These are phyloP conservation scores for Claviceps humidiphila DNA, from an alignment of 2,329 filamentous ascomycete species.

Conservation along the genomic window DNA sequence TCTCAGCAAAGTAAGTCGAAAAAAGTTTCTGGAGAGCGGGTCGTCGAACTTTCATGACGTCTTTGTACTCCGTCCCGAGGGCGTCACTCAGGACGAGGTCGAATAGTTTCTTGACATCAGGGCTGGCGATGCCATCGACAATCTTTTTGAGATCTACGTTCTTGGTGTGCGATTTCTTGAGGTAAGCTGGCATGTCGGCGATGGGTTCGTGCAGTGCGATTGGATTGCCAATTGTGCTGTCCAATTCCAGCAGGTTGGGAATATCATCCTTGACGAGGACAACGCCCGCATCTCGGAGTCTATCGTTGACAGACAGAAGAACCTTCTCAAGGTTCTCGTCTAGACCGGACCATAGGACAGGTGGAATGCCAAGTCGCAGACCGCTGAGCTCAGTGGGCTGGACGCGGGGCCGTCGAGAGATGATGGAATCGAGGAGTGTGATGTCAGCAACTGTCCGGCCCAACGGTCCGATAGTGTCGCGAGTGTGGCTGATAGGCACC, in stretches of 20 bases:
- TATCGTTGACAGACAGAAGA: background rate
- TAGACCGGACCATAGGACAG: constrained; percentile 8
- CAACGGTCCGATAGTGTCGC: constrained; percentile 55
- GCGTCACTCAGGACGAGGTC: constrained; percentile 1
- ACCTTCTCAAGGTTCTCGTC: constrained; percentile 6
- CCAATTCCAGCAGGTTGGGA: constrained; percentile 6
- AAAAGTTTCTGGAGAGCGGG: constrained; percentile 9
- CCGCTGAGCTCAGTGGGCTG: constrained; percentile 1
- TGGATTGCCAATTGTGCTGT: constrained; percentile 1
- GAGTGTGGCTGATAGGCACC: constrained; percentile 49
- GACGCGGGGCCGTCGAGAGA: constrained; percentile 34
- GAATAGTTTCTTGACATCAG: background rate
- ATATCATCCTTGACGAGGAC: constrained; percentile 7
- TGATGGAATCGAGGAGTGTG: constrained; percentile 46
- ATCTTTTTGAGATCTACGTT: constrained; percentile 4
- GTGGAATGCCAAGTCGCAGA: constrained; percentile 8
- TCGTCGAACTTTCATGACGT: constrained; percentile 6
- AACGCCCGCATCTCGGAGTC: constrained; percentile 6
- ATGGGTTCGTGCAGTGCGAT: constrained; percentile 7
- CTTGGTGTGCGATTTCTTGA: constrained; percentile 3
- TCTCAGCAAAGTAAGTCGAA: constrained; percentile 4
- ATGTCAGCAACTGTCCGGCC: constrained; percentile 53
- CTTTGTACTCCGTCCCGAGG: constrained; percentile 2
- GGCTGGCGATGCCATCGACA: constrained; percentile 3
- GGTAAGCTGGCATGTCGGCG: constrained; percentile 6